These are phyloP conservation scores for Allium cepa DNA, from an alignment of 106 monocot species.

Conservation along the genomic window DNA sequence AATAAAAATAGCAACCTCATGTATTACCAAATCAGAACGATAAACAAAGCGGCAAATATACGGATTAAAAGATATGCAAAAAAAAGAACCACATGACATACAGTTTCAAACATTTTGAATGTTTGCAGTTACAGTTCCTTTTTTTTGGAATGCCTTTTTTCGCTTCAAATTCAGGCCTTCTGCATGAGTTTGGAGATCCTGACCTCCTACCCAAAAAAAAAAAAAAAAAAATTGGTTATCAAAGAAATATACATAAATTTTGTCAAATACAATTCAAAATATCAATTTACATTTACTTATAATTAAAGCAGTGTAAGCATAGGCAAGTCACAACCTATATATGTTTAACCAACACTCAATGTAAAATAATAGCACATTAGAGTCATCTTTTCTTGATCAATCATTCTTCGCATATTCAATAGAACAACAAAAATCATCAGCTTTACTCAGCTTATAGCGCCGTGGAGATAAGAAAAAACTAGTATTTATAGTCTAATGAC, in stretches of 20 bases:
- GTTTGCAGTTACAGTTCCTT: constrained; percentile 94
- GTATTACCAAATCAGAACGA: no score
- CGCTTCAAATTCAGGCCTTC: constrained; percentile 49
- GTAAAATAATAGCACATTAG: neutral
- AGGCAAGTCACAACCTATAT: neutral
- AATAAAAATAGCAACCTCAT: no score
- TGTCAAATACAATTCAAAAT: neutral
- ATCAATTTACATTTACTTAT: neutral
- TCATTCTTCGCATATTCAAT: neutral
- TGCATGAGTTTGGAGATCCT: constrained; percentile 72
- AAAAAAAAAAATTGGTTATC: neutral
- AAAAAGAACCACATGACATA: constrained; percentile 35
- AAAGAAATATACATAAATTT: neutral
- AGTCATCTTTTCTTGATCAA: neutral
- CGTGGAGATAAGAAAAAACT: no score
- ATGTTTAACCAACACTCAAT: neutral
- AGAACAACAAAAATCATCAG: no score
- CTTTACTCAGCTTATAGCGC: no score
- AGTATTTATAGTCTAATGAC: no score
- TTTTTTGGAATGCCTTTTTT: constrained; percentile 91
- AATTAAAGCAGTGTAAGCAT: neutral
- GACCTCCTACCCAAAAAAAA: constrained; percentile 35
- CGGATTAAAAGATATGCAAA: no score
- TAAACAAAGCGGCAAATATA: no score
- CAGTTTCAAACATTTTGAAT: constrained; percentile 94